A percentile compares a stretch with the other conserved stretches of the same genome.
phyloP scores from a whole-genome alignment of 176 grass and related monocot species.

The Rhynchospora tenuis region DNA sequence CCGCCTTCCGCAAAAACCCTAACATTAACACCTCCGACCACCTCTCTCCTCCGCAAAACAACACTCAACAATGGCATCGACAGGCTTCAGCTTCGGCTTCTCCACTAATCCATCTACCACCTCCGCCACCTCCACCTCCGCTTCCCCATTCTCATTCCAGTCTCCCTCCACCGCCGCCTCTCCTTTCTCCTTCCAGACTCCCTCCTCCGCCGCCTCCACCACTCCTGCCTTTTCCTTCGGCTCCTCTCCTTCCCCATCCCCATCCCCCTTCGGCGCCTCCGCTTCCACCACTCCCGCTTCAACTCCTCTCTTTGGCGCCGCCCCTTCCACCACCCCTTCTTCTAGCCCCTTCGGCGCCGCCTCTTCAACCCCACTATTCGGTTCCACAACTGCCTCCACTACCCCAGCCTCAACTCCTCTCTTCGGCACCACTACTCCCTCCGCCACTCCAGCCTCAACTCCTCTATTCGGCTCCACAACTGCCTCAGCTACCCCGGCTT shows the following conservation, averaged over 20 bases:
- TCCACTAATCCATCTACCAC: not conserved
- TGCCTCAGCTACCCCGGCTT: not conserved
- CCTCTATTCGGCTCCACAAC: conserved; percentile 26
- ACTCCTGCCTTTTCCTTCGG: conserved; percentile 33
- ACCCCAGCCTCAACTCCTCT: conserved; percentile 24
- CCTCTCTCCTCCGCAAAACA: not conserved
- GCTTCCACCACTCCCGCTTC: conserved; percentile 25
- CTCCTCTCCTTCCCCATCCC: conserved; percentile 6
- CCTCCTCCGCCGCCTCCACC: conserved; percentile 33
- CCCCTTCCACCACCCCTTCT: conserved; percentile 5
- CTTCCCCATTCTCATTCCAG: conserved; percentile 4
- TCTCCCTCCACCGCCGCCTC: conserved; percentile 13
- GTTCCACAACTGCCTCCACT: conserved; percentile 27
- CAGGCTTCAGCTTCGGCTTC: conserved; percentile 7
- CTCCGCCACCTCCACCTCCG: conserved; percentile 12
- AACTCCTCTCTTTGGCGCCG: conserved; percentile 17
- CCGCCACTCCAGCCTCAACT: conserved; percentile 20
- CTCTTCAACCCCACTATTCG: conserved; percentile 24
- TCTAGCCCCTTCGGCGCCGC: conserved; percentile 13
- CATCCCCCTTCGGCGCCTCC: conserved; percentile 21
- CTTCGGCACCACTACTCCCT: conserved; percentile 11
- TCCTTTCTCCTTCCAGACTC: conserved; percentile 11
- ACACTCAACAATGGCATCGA: not conserved
- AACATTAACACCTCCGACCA: not conserved
- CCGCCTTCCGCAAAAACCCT: conserved; percentile 6